Conservation (phyloP, 495 filamentous ascomycete genomes). For the Pyrenula massariospora region DNA sequence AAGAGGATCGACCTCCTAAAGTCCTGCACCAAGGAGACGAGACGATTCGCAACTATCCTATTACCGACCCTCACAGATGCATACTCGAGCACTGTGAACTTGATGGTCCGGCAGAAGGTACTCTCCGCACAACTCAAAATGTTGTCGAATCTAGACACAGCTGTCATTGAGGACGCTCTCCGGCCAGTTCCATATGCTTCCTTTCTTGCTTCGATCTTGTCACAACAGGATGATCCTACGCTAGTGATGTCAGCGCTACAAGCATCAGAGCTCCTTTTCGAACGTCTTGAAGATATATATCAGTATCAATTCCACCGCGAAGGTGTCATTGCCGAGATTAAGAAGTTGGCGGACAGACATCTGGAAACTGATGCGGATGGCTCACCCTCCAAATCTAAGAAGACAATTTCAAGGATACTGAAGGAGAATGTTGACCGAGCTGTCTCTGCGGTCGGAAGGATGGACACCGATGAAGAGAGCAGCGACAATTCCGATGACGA, state of each 20-base stretch:
- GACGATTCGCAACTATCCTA: slow-evolving; percentile 87
- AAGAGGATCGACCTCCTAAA: slow-evolving; percentile 67
- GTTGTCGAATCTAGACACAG: slow-evolving; percentile 83
- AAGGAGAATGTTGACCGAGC: slow-evolving; percentile 7
- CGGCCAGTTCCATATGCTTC: slow-evolving; percentile 95
- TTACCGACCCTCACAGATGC: slow-evolving; percentile 94
- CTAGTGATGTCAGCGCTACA: slow-evolving; percentile 79
- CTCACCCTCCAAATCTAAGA: slow-evolving; percentile 1
- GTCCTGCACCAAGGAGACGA: slow-evolving; percentile 72
- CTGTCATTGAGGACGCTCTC: slow-evolving; percentile 75
- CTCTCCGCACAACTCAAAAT: slow-evolving; percentile 93
- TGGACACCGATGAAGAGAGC: slow-evolving; percentile 12
- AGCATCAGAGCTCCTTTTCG: slow-evolving; percentile 76
- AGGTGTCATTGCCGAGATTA: slow-evolving; percentile 86
- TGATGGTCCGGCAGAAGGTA: slow-evolving; percentile 95
- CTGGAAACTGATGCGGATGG: slow-evolving; percentile 21
- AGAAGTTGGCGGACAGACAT: slow-evolving; percentile 53
- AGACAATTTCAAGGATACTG: slow-evolving; percentile 5
- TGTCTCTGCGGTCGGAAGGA: slow-evolving; percentile 5
- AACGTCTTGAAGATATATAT: slow-evolving; percentile 75
- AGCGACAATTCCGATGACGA: slow-evolving; percentile 40
- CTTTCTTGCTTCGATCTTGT: slow-evolving; percentile 88
- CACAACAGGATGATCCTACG: slow-evolving; percentile 84
- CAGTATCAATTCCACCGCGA: slow-evolving; percentile 95
- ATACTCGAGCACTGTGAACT: slow-evolving; percentile 95